Evolutionary conservation across 2,329 filamentous ascomycete species (phyloP), one percentile per base, ranked within the genome.

Genomic region (Dactylonectria estremocensis): DNA sequence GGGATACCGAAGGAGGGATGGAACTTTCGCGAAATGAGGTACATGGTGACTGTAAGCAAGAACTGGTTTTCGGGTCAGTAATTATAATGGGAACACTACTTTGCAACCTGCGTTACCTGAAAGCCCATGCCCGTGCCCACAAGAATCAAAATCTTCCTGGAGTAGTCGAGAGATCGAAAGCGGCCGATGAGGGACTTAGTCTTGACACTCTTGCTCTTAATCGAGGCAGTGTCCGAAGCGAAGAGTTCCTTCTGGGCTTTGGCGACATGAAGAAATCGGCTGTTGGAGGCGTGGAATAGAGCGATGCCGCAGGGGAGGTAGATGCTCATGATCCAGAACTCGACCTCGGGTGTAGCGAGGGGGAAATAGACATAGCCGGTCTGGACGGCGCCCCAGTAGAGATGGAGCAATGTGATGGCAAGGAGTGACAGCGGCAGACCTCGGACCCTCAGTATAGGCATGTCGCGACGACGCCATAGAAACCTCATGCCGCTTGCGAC

Each of bases 281-380:
- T 85, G 76, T 91, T 90, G 64, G 88, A 88, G 31, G 88, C 89
- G 71, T 92, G 89, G 74, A 92, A 92, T 2, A 92, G 81, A 16
- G 89, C 90, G 58, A 92, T 88, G 35, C 90, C 90, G 54, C 89
- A 85, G 6, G 90, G 90, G 7, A 92, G 80, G 75, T 88, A 90
- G 50, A 88, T 85, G 55, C 87, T 86, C 90, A 92, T 92, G 75
- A 90, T 83, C 87, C 89, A 92, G 75, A 85, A 92, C 76, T 91
- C 61, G 7, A 71, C 20, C 2, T 68, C 46, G 3, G 64, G 66
- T 16, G 63, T 87, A 11, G 85, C 80, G 56, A 85, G 86, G 0
- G 88, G 85, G 28, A 79, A 75, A 2, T 81, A 67, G 1, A 77
- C 72, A 66, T 83, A 83, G 0, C 73, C 79, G 11, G 80, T 70